phyloP scores from a whole-genome alignment of 2,329 filamentous ascomycete genomes.

The Monosporascus sp. region DNA sequence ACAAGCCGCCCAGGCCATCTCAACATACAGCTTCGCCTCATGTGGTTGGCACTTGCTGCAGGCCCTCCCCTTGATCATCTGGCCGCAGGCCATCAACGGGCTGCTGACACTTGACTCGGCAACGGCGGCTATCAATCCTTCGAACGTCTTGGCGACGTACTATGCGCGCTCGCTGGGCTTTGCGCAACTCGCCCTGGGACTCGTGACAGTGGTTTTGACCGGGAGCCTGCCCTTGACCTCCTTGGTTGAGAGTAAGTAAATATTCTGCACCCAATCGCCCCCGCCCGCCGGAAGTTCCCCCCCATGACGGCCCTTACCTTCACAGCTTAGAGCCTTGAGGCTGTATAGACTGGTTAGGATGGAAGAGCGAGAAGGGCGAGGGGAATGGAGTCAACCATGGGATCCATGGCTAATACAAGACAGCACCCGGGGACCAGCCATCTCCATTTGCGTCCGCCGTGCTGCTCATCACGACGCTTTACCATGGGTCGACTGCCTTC shows the following conservation, averaged over 20 bases:
- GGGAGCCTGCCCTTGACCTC: slow-evolving; percentile 63
- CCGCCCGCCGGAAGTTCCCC: no score
- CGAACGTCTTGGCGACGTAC: slow-evolving; percentile 62
- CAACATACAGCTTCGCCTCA: slow-evolving; percentile 46
- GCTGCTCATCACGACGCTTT: slow-evolving; percentile 59
- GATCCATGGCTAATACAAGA: not conserved
- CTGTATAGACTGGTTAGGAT: no score
- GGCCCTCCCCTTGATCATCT: slow-evolving; percentile 41
- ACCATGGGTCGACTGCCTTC: slow-evolving; percentile 59
- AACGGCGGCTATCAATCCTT: slow-evolving; percentile 1
- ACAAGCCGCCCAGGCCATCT: slow-evolving; percentile 36
- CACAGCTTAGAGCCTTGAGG: no score
- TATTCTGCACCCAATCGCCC: no score
- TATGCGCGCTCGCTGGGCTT: slow-evolving; percentile 68
- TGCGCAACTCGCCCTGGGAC: slow-evolving; percentile 58
- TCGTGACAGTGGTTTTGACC: slow-evolving; percentile 63
- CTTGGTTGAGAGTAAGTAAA: slow-evolving; percentile 31
- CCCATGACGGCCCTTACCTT: no score
- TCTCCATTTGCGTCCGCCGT: slow-evolving; percentile 63
- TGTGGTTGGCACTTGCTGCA: slow-evolving; percentile 47
- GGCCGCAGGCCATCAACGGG: slow-evolving; percentile 42
- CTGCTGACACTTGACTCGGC: slow-evolving; percentile 28
- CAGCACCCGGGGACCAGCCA: slow-evolving; percentile 30
- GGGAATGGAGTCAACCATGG: no score
- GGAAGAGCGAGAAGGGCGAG: no score